A percentile compares a stretch with the other conserved stretches of the same genome.
These are phyloP conservation scores for Alternaria panax DNA, from an alignment of 2,329 filamentous ascomycete genomes.

Conservation along the genomic window DNA sequence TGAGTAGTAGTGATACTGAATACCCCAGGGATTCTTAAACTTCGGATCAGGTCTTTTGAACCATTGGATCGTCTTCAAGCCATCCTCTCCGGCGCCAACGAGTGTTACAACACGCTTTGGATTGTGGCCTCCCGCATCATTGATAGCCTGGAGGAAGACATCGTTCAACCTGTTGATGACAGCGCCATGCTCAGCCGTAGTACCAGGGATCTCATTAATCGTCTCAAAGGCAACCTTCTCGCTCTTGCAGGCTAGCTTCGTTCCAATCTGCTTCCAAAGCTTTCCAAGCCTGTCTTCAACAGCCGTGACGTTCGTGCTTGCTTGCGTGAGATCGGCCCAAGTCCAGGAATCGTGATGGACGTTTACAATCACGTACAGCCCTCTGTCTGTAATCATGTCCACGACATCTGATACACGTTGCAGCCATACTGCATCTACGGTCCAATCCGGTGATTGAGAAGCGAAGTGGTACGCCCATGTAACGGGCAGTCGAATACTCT, in stretches of 20 bases:
- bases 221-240: slow-evolving; percentile 64
- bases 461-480: slow-evolving; percentile 67
- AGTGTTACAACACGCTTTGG: slow-evolving; percentile 63
- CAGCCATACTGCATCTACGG: slow-evolving; percentile 63
- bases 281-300: slow-evolving; percentile 65
- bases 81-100: slow-evolving; percentile 61
- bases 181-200: slow-evolving; percentile 59
- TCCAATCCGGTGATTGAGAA: slow-evolving; percentile 60
- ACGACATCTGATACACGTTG: slow-evolving; percentile 65
- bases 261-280: slow-evolving; percentile 66
- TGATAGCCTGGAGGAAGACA: slow-evolving; percentile 64
- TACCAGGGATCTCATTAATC: slow-evolving; percentile 66
- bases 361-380: slow-evolving; percentile 63
- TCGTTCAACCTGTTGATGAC: slow-evolving; percentile 64
- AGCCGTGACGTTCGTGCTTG: slow-evolving; percentile 57
- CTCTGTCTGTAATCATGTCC: slow-evolving; percentile 61
- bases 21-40: slow-evolving; percentile 64
- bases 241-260: slow-evolving; percentile 62
- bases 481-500: slow-evolving; percentile 65
- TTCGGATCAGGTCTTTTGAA: slow-evolving; percentile 58
- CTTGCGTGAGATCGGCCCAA: slow-evolving; percentile 62
- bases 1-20: slow-evolving; percentile 69
- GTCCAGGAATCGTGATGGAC: slow-evolving; percentile 67
- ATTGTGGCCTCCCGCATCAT: slow-evolving; percentile 64
- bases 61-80: slow-evolving; percentile 62